phyloP scores from a whole-genome alignment of 257 asterid genomes.

The Knoxia roxburghii region DNA sequence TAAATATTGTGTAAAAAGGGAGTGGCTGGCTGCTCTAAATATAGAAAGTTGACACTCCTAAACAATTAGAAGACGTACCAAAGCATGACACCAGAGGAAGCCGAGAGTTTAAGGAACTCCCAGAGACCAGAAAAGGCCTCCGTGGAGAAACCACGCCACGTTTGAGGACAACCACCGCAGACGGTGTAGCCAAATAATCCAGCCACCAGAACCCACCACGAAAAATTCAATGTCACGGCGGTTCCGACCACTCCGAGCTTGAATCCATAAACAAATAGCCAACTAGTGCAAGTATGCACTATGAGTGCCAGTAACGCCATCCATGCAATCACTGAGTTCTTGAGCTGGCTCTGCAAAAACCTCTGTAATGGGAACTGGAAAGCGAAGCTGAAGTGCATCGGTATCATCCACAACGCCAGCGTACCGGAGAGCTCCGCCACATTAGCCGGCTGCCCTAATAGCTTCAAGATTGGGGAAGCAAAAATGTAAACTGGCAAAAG shows the following conservation, averaged over 20 bases:
- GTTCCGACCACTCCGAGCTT: conserved; percentile 56
- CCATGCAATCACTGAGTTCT: conserved; percentile 59
- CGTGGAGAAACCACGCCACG: conserved; percentile 71
- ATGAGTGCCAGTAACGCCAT: conserved; percentile 39
- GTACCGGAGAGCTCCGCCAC: conserved; percentile 75
- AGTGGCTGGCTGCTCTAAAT: too few relatives aligned
- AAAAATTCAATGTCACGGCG: conserved; percentile 43
- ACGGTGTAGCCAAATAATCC: conserved; percentile 44
- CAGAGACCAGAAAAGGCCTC: conserved; percentile 82
- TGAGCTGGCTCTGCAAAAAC: conserved; percentile 82
- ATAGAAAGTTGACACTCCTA: too few relatives aligned
- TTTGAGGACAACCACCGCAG: conserved; percentile 65
- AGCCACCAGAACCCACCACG: conserved; percentile 55
- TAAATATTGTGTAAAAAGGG: too few relatives aligned
- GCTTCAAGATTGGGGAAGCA: conserved; percentile 55
- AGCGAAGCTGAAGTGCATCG: conserved; percentile 74
- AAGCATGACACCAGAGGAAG: conserved; percentile 89
- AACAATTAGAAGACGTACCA: conserved; percentile 49
- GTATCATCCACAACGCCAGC: conserved; percentile 53
- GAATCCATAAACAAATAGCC: conserved; percentile 45
- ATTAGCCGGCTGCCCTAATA: conserved; percentile 65
- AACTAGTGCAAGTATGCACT: conserved; percentile 42
- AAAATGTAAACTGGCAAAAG: conserved; percentile 49
- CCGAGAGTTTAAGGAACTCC: conserved; percentile 71
- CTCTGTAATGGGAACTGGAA: conserved; percentile 68